Evolutionary conservation across 257 asterid species (phyloP).

Genomic region (Pogostemon cablin): DNA sequence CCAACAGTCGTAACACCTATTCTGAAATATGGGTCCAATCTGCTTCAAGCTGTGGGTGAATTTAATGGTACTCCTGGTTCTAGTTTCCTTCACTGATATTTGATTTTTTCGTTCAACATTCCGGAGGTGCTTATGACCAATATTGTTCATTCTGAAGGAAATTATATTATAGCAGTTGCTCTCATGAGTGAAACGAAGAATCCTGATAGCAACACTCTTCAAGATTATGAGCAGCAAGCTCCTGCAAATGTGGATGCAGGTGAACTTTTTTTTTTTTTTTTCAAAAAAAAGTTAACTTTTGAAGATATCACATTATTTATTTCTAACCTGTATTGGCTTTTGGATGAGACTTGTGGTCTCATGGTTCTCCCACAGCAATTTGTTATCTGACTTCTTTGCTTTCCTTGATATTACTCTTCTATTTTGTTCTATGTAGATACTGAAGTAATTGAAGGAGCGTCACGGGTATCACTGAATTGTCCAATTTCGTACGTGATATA

Average conservation of each 20-base stretch:
- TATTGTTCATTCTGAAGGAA: constrained; percentile 56
- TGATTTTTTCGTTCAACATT: constrained; percentile 26
- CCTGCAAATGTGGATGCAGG: constrained; percentile 77
- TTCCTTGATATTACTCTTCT: constrained; percentile 12
- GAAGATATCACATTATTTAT: constrained; percentile 25
- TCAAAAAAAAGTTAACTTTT: not conserved
- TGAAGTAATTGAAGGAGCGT: constrained; percentile 84
- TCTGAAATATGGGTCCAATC: constrained; percentile 83
- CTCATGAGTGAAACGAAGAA: constrained; percentile 58
- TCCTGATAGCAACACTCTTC: constrained; percentile 51
- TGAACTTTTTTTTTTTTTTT: constrained; percentile 25
- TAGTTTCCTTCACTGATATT: constrained; percentile 20
- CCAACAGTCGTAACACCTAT: constrained; percentile 65
- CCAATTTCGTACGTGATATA: constrained; percentile 74
- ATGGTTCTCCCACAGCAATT: constrained; percentile 3
- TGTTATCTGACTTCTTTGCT: constrained; percentile 32
- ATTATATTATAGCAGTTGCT: constrained; percentile 68
- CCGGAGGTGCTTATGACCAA: constrained; percentile 30
- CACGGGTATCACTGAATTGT: constrained; percentile 86
- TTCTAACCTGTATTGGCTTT: not conserved
- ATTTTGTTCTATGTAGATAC: constrained; percentile 55
- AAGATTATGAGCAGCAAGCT: constrained; percentile 67
- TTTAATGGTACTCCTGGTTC: constrained; percentile 62
- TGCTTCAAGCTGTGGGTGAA: constrained; percentile 92
- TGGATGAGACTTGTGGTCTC: constrained; percentile 10